A percentile compares a stretch with the other conserved stretches of the same genome.
Evolutionary conservation across 768 basidiomycete genomes (phyloP).

Genomic region (Lentinula detonsa): DNA sequence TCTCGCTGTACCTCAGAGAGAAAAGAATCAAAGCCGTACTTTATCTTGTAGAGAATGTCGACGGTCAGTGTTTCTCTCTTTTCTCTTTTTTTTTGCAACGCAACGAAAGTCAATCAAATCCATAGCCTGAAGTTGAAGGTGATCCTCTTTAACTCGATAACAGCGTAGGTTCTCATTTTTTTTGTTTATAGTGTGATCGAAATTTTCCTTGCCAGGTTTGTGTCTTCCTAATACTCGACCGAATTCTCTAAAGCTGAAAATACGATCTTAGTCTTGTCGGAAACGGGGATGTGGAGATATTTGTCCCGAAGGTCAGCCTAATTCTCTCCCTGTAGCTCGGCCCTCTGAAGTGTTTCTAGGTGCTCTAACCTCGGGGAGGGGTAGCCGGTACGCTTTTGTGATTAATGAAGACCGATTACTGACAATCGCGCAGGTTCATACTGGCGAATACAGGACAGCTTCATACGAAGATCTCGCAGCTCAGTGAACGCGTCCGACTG

Average conservation of each 20-base stretch:
- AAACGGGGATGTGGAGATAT: constrained; percentile 61
- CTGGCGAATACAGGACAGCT: constrained; percentile 63
- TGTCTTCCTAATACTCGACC: constrained; percentile 8
- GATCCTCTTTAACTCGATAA: constrained; percentile 10
- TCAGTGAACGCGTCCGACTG: constrained; percentile 58
- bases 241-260: constrained; percentile 9
- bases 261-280: constrained; percentile 42
- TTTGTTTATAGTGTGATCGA: constrained; percentile 46
- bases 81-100: background rate
- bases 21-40: constrained; percentile 39
- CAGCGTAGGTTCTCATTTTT: background rate
- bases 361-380: constrained; percentile 55
- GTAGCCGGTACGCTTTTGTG: constrained; percentile 44
- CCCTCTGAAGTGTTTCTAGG: constrained; percentile 25
- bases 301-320: constrained; percentile 45
- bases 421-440: constrained; percentile 41
- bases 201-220: constrained; percentile 56
- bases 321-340: constrained; percentile 8
- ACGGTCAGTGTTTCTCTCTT: constrained; percentile 19
- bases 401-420: constrained; percentile 5
- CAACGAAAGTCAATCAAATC: background rate
- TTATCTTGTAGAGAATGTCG: constrained; percentile 49
- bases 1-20: constrained; percentile 9
- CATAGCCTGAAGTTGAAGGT: constrained; percentile 45
- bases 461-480: constrained; percentile 55